Evolutionary conservation across 805 yeast species (phyloP).

Genomic region (Candida sithepensis): DNA sequence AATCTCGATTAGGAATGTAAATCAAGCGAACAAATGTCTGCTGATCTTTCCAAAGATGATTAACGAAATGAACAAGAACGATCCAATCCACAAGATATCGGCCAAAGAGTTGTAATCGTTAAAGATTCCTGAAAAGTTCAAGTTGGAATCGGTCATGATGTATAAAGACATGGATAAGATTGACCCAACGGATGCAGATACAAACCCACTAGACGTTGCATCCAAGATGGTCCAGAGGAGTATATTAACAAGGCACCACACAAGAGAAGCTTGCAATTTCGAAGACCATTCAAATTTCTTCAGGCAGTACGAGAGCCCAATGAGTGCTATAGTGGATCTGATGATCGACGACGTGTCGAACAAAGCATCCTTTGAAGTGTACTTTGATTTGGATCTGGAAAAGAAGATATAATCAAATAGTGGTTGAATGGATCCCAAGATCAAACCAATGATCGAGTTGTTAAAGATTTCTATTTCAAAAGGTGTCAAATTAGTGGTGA

Average conservation of each 20-base stretch:
- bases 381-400: constrained; percentile 1
- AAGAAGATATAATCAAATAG: constrained; percentile 26
- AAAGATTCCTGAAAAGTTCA: constrained; percentile 1
- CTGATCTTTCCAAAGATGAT: constrained; percentile 69
- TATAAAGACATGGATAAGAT: constrained; percentile 15
- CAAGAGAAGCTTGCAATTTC: constrained; percentile 57
- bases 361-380: constrained; percentile 3
- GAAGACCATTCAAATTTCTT: constrained; percentile 68
- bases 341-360: constrained; percentile 24
- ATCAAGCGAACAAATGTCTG: constrained; percentile 31
- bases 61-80: constrained; percentile 64
- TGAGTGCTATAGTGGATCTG: constrained; percentile 52
- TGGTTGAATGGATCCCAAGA: constrained; percentile 57
- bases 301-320: constrained; percentile 70
- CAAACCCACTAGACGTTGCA: constrained; percentile 18
- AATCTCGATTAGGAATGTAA: too few relatives aligned
- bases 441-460: constrained; percentile 48
- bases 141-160: constrained; percentile 4
- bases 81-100: constrained; percentile 50
- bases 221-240: constrained; percentile 53
- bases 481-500: constrained; percentile 11
- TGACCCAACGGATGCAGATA: constrained; percentile 19
- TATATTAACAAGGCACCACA: constrained; percentile 61
- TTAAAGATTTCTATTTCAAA: constrained; percentile 17
- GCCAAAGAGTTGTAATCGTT: constrained; percentile 28